Conservation (phyloP, 257 asterid species). For the Leonotis leonurus region DNA sequence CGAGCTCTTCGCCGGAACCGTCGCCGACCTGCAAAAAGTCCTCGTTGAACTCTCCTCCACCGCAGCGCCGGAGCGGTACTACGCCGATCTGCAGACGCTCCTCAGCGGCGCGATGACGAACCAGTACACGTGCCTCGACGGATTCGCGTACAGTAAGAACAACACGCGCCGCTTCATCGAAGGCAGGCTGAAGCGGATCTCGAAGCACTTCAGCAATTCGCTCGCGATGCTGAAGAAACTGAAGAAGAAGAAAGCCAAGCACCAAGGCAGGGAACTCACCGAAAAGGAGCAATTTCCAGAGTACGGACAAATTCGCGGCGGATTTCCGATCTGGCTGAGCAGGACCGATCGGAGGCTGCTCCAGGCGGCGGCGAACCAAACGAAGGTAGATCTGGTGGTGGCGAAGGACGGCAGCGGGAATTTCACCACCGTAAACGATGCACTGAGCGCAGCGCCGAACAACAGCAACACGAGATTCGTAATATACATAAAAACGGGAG, state of each 20-base stretch:
- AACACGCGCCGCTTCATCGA: conserved; percentile 48
- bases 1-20: conserved; percentile 56
- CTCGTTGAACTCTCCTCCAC: conserved; percentile 36
- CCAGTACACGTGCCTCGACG: conserved; percentile 90
- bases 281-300: too few species aligned
- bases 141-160: conserved; percentile 57
- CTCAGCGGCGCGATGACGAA: conserved; percentile 93
- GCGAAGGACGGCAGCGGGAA: conserved; percentile 86
- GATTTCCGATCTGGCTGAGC: conserved; percentile 64
- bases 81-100: conserved; percentile 58
- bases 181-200: conserved; percentile 41
- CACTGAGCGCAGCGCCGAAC: conserved; percentile 64
- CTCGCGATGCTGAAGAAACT: conserved; percentile 69
- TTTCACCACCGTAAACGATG: conserved; percentile 55
- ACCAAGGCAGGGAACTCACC: too few species aligned
- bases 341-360: conserved; percentile 50
- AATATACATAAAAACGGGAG: conserved; percentile 77
- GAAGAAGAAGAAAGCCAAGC: conserved; percentile 30
- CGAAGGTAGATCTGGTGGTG: conserved; percentile 45
- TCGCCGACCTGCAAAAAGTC: conserved; percentile 33
- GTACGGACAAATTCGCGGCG: conserved; percentile 15
- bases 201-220: conserved; percentile 75
- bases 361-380: conserved; percentile 39
- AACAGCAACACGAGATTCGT: conserved; percentile 63
- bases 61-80: conserved; percentile 30